Conservation (phyloP, 2,329 filamentous ascomycete species). For the Ceratocystis diversiconidia region DNA sequence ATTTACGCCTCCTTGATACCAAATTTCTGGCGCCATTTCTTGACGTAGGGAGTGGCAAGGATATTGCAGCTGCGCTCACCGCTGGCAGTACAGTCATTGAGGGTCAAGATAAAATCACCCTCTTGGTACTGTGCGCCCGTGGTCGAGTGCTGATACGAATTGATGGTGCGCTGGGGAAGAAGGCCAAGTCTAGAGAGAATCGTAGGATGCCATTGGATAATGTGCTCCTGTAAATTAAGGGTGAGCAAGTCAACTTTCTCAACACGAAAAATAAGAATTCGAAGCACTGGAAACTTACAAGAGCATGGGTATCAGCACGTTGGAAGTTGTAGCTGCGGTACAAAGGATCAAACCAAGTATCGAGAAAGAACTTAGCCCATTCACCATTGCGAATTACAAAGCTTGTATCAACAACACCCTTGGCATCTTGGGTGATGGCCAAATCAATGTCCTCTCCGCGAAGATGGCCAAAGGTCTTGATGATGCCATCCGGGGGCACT, state of each 20-base stretch:
- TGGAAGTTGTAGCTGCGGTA: constrained; percentile 94
- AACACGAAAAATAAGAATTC: neutral
- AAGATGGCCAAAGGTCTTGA: constrained; percentile 82
- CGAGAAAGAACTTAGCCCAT: constrained; percentile 84
- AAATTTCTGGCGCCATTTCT: constrained; percentile 34
- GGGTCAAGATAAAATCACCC: constrained; percentile 72
- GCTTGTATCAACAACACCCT: constrained; percentile 62
- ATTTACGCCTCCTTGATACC: constrained; percentile 28
- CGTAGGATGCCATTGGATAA: constrained; percentile 93
- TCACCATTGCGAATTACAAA: constrained; percentile 71
- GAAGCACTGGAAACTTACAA: constrained; percentile 42
- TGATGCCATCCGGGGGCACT: constrained; percentile 90
- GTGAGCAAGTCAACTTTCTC: neutral
- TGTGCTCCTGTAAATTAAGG: constrained; percentile 51
- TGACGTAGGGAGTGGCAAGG: constrained; percentile 45
- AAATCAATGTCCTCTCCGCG: constrained; percentile 65
- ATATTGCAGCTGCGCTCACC: constrained; percentile 51
- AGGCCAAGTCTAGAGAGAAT: constrained; percentile 80
- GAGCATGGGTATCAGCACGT: constrained; percentile 79
- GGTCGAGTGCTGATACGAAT: constrained; percentile 52
- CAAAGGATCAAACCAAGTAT: constrained; percentile 91
- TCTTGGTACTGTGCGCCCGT: constrained; percentile 57
- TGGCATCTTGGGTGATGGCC: constrained; percentile 69
- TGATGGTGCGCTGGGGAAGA: constrained; percentile 72
- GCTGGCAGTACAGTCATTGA: constrained; percentile 53